A percentile compares a stretch with the other conserved stretches of the same genome.
These are phyloP conservation scores for Lactarius sanguifluus DNA, from an alignment of 768 basidiomycete genomes.

Conservation along the genomic window DNA sequence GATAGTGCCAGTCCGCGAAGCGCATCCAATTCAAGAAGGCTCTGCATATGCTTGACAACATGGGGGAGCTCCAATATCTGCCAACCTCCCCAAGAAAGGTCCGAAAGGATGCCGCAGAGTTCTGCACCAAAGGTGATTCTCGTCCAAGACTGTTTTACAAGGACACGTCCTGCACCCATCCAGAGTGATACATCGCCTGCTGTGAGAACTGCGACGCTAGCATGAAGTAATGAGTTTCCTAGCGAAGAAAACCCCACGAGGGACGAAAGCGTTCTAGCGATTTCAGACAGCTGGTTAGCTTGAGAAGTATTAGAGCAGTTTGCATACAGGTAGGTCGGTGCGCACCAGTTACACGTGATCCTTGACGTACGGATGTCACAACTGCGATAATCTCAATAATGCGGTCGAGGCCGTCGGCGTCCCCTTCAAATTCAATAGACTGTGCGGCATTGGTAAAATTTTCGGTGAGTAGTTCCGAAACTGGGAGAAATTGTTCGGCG, in stretches of 20 bases:
- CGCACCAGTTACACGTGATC: constrained; percentile 65
- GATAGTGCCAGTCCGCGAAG: constrained; percentile 48
- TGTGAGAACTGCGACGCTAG: constrained; percentile 39
- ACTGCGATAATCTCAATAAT: constrained; percentile 58
- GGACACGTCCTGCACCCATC: constrained; percentile 48
- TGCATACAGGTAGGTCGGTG: constrained; percentile 20
- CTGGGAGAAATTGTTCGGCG: constrained; percentile 57
- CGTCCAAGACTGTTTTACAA: constrained; percentile 52
- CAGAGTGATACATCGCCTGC: constrained; percentile 46
- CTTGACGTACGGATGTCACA: constrained; percentile 63
- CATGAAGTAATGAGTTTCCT: constrained; percentile 37
- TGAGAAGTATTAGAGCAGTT: constrained; percentile 7
- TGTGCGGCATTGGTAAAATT: constrained; percentile 35
- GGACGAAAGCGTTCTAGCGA: constrained; percentile 36
- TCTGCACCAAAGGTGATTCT: constrained; percentile 47
- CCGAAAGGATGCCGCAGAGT: constrained; percentile 60
- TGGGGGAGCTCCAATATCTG: constrained; percentile 62
- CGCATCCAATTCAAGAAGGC: constrained; percentile 48
- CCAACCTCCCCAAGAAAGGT: constrained; percentile 76
- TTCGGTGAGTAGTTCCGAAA: constrained; percentile 55
- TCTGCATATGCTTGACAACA: constrained; percentile 51
- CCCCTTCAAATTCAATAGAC: constrained; percentile 23
- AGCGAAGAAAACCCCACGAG: constrained; percentile 35
- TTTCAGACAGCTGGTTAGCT: constrained; percentile 42
- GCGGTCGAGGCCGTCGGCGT: constrained; percentile 46